Evolutionary conservation across 192 early-diverging fungal genomes (phyloP), one percentile per base, ranked within the genome.

Genomic region (Spizellomyces punctatus): DNA sequence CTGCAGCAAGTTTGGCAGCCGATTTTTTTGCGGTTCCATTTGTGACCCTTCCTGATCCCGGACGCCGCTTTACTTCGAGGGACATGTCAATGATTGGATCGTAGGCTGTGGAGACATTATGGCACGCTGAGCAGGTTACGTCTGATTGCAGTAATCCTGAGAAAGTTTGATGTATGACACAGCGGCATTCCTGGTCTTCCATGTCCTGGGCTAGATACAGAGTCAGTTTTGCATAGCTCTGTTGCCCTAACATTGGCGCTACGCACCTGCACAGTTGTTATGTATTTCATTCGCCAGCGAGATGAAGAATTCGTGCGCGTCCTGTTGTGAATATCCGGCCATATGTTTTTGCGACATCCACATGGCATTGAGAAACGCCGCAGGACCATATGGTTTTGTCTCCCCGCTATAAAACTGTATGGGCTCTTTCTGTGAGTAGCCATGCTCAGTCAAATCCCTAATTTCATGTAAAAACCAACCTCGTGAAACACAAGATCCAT

Each of bases 301-400:
- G 50, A 98, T 95, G 71, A 98, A 93, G 66, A 96, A 98, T 67
- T 99, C 97, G 76, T 99, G 97, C 1, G 96, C 95, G 67, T 98
- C 96, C 76, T 99, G 96, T 79, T 98, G 95, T 12, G 90, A 88
- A 67, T 96, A 96, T 8, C 94, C 91, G 16, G 97, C 95, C 42
- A 98, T 79, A 56, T 96, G 90, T 52, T 87, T 83, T 36, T 91
- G 90, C 12, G 91, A 88, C 73, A 90, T 85, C 97, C 97, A 99
- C 85, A 98, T 90, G 10, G 91, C 74, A 69, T 91, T 90, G 42
- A 99, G 79, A 58, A 98, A 94, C 54, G 83, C 72, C 57, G 89
- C 85, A 5, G 97, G 96, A 1, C 90, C 92, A 78, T 89, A 94
- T 5, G 97, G 95, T 52, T 75, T 67, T 46, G 78, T 85, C n/a